Evolutionary conservation across 2,329 filamentous ascomycete genomes (phyloP), one percentile per base, ranked within the genome.

Genomic region (Cladobotryum protrusum): DNA sequence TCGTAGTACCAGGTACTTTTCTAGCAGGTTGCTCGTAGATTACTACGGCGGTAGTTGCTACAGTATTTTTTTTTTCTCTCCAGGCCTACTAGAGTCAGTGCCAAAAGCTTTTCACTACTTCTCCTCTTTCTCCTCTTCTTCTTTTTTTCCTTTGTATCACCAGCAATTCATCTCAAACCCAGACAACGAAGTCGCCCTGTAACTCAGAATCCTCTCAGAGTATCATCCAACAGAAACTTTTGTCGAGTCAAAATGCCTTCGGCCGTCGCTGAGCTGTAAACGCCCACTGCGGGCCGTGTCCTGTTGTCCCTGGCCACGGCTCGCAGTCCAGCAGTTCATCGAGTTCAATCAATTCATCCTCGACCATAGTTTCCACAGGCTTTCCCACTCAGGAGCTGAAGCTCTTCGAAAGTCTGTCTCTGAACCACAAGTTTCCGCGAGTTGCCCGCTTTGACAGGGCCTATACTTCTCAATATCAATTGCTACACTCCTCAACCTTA

Each of bases 181-280:
- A 82, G 80, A 83, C 81, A 82, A 83, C 79, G 78, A 83, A 83
- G 80, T 83, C 81, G 77, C 73, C 58, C 61, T 62, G 57, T 53
- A 60, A 53, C 41, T 44, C 44, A 46, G 56, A 51, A 61, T 59
- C 44, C 57, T 54, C 62, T 57, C 58, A 68, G 62, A 63, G 67
- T 60, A 65, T 58, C 59, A 57, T 65, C 57, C 64, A 57, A 59
- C 64, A 56, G 59, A 65, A 76, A 79, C 82, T 83, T 85, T 52
- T 77, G 83, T 87, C 85, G 83, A 86, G 76, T 77, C 63, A 73
- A 59, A 68, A 85, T 83, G 80, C 82, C 81, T 81, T 82, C 77
- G 83, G 83, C 85, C 78, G 76, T 86, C 85, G 85, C 83, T 87
- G 85, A 86, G 86, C 87, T 92, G 86, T 95, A 90, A 91, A 89